phyloP scores from a whole-genome alignment of 2,329 filamentous ascomycete genomes.

The Hirsutella thompsonii region DNA sequence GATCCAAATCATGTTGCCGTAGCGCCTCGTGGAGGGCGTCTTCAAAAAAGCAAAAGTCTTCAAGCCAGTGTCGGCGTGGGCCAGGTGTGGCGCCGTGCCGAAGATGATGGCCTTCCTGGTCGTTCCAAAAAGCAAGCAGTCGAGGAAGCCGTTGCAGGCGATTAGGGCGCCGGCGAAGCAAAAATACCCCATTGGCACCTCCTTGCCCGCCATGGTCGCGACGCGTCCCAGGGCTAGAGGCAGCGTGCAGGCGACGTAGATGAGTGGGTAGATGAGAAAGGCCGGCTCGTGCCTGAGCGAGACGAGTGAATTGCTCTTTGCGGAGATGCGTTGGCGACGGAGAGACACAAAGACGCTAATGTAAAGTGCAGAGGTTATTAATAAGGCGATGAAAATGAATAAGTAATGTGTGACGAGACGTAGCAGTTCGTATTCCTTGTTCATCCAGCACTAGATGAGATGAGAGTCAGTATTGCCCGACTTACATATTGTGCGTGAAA shows the following conservation, averaged over 20 bases:
- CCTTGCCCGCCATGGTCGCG: constrained; percentile 42
- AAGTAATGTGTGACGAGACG: constrained; percentile 51
- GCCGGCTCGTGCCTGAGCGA: constrained; percentile 28
- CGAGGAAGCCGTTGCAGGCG: constrained; percentile 40
- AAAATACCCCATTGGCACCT: constrained; percentile 40
- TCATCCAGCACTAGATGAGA: constrained; percentile 47
- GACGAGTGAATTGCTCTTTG: constrained; percentile 2
- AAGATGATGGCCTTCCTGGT: constrained; percentile 42
- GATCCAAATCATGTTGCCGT: constrained; percentile 29
- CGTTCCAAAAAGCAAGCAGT: constrained; percentile 38
- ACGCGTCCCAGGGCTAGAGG: constrained; percentile 54
- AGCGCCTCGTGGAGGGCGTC: constrained; percentile 20
- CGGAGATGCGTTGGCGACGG: neutral
- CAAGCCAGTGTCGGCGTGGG: constrained; percentile 32
- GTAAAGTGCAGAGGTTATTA: constrained; percentile 25
- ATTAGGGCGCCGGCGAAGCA: constrained; percentile 47
- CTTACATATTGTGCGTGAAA: no score
- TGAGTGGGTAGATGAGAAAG: constrained; percentile 54
- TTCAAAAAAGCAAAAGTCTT: constrained; percentile 38
- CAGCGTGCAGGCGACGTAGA: constrained; percentile 57
- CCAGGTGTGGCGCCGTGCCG: constrained; percentile 18
- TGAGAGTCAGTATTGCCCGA: neutral
- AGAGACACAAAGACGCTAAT: constrained; percentile 23
- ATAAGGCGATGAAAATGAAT: constrained; percentile 41
- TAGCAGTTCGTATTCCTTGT: constrained; percentile 35